Base-by-base conservation (phyloP, 441 rosid genomes). In the Croton laevigatus region DNA sequence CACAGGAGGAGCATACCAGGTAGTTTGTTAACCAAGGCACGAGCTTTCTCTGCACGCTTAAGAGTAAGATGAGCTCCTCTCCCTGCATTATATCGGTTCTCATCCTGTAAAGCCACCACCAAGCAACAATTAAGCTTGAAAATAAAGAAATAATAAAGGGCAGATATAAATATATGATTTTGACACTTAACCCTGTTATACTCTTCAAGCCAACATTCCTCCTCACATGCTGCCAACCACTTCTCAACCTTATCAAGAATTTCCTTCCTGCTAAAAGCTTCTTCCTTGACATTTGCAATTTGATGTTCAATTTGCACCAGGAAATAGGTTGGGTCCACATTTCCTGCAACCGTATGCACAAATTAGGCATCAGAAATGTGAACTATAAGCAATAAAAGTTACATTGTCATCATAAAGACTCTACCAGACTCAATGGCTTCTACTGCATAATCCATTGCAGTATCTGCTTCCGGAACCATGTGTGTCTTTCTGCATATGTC, bases 41-140 rank as follows among this genome's bases (percentile, higher is more conserved):
- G 98, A 73, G 99, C 99, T 83, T 91, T 95, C 83, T 93, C 99
- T 66, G 99, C 99, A 69, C 97, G 97, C 76, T 93, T 95, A 71
- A 93, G 97, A 65, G 84, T 88, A 71, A 95, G 96, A 84, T 93
- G 99, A 80, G 97, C 88, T 68, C 99, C 99, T 85, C 84, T 86
- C 73, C 98, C 97, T 68, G 99, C 99, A 78, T 89, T 93, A 68
- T 95, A 95, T 79, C 99, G 78, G 79, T 95, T 95, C 27, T 91
- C 94, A 63, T 95, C 98, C 99, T 93, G 81, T 64, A 64, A 37
- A 67, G 62, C 44, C 59, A 63, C 72, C 70, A 71, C 53, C 34
- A 37, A 36, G 27, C 27, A 65, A 69, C 36, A 58, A 44, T 53
- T 73, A 66, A 75, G 75, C 53, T 57, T 53, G 74, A 63, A 48